Conservation (phyloP, 805 yeast genomes). For the Candida nemodendra region DNA sequence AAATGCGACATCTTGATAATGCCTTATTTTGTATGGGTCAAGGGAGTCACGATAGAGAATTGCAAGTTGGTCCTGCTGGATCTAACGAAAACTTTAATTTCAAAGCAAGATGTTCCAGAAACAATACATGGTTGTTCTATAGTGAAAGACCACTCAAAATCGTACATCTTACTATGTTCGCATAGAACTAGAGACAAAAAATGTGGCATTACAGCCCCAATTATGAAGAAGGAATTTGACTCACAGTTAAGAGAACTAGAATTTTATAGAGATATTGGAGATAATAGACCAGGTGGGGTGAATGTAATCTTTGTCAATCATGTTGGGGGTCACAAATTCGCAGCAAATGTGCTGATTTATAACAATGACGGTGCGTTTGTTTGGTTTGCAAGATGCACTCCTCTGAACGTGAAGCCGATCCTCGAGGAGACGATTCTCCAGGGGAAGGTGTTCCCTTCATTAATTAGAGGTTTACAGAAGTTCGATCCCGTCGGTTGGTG, state of each 20-base stretch:
- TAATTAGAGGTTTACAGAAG: constrained; percentile 61
- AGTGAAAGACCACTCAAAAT: constrained; percentile 37
- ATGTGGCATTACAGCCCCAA: constrained; percentile 93
- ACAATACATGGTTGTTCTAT: constrained; percentile 28
- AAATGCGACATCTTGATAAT: constrained; percentile 63
- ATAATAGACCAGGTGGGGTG: constrained; percentile 73
- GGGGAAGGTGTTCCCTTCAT: constrained; percentile 67
- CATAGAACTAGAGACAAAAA: constrained; percentile 89
- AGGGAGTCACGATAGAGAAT: constrained; percentile 43
- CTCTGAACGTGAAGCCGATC: constrained; percentile 70
- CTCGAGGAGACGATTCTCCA: constrained; percentile 72
- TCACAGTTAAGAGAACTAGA: constrained; percentile 67
- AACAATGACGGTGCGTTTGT: constrained; percentile 69
- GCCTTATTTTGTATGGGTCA: constrained; percentile 75
- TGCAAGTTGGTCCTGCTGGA: constrained; percentile 44
- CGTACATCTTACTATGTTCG: constrained; percentile 77
- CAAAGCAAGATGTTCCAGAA: constrained; percentile 21
- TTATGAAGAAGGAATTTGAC: constrained; percentile 78
- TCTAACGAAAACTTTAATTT: constrained; percentile 40
- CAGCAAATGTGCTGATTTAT: constrained; percentile 84
- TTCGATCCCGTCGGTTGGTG: constrained; percentile 54
- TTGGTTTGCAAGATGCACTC: constrained; percentile 87
- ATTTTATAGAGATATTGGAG: constrained; percentile 73
- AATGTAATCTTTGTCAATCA: constrained; percentile 73
- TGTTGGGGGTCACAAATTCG: constrained; percentile 94